A percentile compares a stretch with the other conserved stretches of the same genome.
Evolutionary conservation across 768 basidiomycete species (phyloP).

Genomic region (Lactifluus rugatus): DNA sequence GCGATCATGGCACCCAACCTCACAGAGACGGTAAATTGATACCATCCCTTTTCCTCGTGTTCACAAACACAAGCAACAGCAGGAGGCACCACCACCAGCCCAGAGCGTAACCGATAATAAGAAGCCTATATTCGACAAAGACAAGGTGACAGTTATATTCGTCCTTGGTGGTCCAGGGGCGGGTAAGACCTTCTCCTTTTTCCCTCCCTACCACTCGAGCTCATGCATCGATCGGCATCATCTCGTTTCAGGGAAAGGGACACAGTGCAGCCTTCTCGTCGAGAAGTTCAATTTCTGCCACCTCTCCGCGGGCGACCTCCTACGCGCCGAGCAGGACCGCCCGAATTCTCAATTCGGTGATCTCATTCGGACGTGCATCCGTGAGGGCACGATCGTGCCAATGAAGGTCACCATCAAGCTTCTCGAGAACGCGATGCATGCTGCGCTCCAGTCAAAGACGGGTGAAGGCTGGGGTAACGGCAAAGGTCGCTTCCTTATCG

Average conservation of each 20-base stretch:
- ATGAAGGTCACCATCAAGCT: slow-evolving; percentile 96
- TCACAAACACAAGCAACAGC: too few relatives aligned
- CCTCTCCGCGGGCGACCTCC: slow-evolving; percentile 95
- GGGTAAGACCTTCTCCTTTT: slow-evolving; percentile 38
- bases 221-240: background rate
- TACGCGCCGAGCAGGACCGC: slow-evolving; percentile 87
- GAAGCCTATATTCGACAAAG: slow-evolving; percentile 43
- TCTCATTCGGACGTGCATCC: slow-evolving; percentile 81
- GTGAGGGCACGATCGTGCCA: slow-evolving; percentile 88
- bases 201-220: background rate
- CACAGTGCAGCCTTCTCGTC: slow-evolving; percentile 83
- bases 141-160: slow-evolving; percentile 80
- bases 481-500: slow-evolving; percentile 82
- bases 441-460: slow-evolving; percentile 37
- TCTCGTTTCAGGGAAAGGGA: slow-evolving; percentile 71
- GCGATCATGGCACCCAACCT: slow-evolving; percentile 30
- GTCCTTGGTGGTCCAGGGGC: slow-evolving; percentile 97
- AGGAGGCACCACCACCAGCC: too few relatives aligned
- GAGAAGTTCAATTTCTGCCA: slow-evolving; percentile 82
- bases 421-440: slow-evolving; percentile 83
- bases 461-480: slow-evolving; percentile 59
- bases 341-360: slow-evolving; percentile 74
- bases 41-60: slow-evolving; percentile 25
- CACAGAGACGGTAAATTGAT: slow-evolving; percentile 30
- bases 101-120: background rate